phyloP scores from a whole-genome alignment of 1,284 basidiomycete genomes.

The Cutaneotrichosporon sp. region DNA sequence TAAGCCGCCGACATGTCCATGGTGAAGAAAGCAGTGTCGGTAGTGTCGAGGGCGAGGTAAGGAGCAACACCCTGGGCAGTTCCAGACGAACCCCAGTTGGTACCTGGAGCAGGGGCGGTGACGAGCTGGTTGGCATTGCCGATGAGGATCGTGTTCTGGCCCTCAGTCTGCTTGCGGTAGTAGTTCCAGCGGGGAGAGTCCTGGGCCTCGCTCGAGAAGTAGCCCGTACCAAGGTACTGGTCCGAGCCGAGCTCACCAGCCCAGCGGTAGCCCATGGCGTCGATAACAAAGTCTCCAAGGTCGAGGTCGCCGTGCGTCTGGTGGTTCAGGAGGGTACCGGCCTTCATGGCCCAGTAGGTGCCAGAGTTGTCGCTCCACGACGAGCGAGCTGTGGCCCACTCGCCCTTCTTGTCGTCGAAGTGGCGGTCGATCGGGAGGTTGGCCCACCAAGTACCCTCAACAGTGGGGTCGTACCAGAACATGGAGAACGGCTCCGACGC shows the following conservation, averaged over 20 bases:
- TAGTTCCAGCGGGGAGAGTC: conserved; percentile 75
- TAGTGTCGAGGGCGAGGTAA: conserved; percentile 58
- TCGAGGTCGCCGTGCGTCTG: conserved; percentile 95
- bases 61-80: conserved; percentile 74
- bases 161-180: conserved; percentile 94
- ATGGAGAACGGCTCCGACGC: conserved; percentile 89
- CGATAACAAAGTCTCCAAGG: conserved; percentile 89
- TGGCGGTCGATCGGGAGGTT: conserved; percentile 75
- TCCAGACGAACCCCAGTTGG: conserved; percentile 61
- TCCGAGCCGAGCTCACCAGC: conserved; percentile 90
- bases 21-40: conserved; percentile 80
- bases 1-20: conserved; percentile 80
- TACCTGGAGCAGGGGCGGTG: conserved; percentile 64
- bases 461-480: conserved; percentile 93
- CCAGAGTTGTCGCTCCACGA: conserved; percentile 87
- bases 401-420: conserved; percentile 68
- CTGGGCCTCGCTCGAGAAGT: conserved; percentile 72
- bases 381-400: conserved; percentile 89
- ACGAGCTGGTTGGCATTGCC: conserved; percentile 73
- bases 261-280: conserved; percentile 92
- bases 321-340: conserved; percentile 70
- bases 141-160: conserved; percentile 91
- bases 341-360: conserved; percentile 83
- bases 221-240: conserved; percentile 70
- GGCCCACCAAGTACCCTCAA: conserved; percentile 88